Percentiles rank a stretch among this genome's conserved stretches.
These are phyloP conservation scores for Lobosporangium transversale DNA, from an alignment of 192 early-diverging fungal genomes.

Conservation along the genomic window DNA sequence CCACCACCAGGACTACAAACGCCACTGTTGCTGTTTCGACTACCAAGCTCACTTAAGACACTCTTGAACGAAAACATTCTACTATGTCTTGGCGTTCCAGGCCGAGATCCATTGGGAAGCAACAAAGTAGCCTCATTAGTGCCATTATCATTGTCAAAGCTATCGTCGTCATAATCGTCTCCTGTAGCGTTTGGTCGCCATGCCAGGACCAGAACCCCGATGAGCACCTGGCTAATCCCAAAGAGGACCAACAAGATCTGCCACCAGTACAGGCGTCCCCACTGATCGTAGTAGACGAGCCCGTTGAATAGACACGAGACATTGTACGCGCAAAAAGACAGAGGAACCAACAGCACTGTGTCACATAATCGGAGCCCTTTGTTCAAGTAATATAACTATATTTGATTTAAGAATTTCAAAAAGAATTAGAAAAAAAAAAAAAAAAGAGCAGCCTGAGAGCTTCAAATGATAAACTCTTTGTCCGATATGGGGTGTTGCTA, in stretches of 20 bases:
- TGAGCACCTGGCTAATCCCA: constrained; percentile 70
- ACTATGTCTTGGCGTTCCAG: constrained; percentile 26
- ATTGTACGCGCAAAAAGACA: constrained; percentile 81
- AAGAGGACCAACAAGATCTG: constrained; percentile 73
- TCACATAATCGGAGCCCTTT: constrained; percentile 76
- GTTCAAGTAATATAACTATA: constrained; percentile 80
- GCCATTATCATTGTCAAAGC: constrained; percentile 19
- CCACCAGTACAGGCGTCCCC: constrained; percentile 64
- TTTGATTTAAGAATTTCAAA: constrained; percentile 20
- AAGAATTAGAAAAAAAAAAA: not conserved
- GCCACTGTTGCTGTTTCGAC: too few relatives aligned
- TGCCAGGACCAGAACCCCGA: constrained; percentile 74
- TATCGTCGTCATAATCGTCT: constrained; percentile 22
- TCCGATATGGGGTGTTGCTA: too few relatives aligned
- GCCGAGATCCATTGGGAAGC: constrained; percentile 31
- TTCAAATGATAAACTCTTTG: too few relatives aligned
- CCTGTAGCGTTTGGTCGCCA: constrained; percentile 54
- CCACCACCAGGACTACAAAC: not conserved
- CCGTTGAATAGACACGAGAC: constrained; percentile 79
- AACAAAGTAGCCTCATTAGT: constrained; percentile 29
- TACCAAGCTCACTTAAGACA: not conserved
- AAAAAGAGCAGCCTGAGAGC: constrained; percentile 19
- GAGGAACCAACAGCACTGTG: constrained; percentile 78
- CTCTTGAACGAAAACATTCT: constrained; percentile 37
- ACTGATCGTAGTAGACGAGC: constrained; percentile 83